Evolutionary conservation across 345 rosid species (phyloP).

Genomic region (Abelmoschus esculentus): DNA sequence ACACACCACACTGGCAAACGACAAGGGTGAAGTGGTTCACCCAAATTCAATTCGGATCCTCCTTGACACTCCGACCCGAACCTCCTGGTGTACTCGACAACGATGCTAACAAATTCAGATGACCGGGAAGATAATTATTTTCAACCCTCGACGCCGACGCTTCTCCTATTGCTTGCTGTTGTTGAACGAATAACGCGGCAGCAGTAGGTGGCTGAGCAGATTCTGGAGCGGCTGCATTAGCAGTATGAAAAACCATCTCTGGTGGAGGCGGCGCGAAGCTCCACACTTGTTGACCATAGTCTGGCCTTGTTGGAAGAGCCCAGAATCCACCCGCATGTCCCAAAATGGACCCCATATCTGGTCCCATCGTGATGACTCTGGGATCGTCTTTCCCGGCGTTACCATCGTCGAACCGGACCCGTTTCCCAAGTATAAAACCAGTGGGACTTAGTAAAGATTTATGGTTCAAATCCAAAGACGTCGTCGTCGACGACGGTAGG

Average conservation of each 20-base stretch:
- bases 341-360: slow-evolving; percentile 8
- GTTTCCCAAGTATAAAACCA: slow-evolving; percentile 85
- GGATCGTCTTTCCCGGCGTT: slow-evolving; percentile 26
- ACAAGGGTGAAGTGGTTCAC: not conserved
- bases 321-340: slow-evolving; percentile 75
- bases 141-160: slow-evolving; percentile 84
- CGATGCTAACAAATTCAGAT: slow-evolving; percentile 77
- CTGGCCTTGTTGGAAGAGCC: slow-evolving; percentile 75
- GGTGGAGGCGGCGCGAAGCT: slow-evolving; percentile 54
- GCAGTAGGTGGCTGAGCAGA: slow-evolving; percentile 37
- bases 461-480: slow-evolving; percentile 44
- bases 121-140: slow-evolving; percentile 78
- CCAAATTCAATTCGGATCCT: slow-evolving; percentile 41
- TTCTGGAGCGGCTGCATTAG: slow-evolving; percentile 10
- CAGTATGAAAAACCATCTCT: slow-evolving; percentile 36
- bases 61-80: slow-evolving; percentile 65
- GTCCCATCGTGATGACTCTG: slow-evolving; percentile 25
- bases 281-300: slow-evolving; percentile 65
- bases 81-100: slow-evolving; percentile 61
- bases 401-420: slow-evolving; percentile 62
- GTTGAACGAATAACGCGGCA: slow-evolving; percentile 40
- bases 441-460: slow-evolving; percentile 62
- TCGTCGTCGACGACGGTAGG: slow-evolving; percentile 23
- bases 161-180: slow-evolving; percentile 87
- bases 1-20: slow-evolving; percentile 7